These are phyloP conservation scores for Ceriops decandra DNA, from an alignment of 345 rosid genomes.

Conservation along the genomic window DNA sequence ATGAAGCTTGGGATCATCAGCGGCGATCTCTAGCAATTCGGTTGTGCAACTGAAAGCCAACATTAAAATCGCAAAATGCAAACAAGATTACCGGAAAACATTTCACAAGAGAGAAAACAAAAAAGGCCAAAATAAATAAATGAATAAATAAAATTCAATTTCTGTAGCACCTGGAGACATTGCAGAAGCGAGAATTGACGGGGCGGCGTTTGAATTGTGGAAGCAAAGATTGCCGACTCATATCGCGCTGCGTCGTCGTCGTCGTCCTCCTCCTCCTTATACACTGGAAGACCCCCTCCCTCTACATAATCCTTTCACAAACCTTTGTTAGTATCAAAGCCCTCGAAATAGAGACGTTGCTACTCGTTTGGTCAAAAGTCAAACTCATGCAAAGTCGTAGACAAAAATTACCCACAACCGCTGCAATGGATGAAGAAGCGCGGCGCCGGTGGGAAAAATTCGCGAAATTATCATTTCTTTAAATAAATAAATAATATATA, in stretches of 20 bases:
- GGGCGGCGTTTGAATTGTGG: constrained; percentile 23
- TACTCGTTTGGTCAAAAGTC: no score
- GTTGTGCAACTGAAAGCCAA: constrained; percentile 45
- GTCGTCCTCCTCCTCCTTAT: no score
- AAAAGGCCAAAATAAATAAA: neutral
- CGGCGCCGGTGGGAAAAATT: no score
- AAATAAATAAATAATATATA: no score
- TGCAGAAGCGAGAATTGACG: constrained; percentile 50
- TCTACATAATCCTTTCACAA: no score
- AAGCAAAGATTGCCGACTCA: constrained; percentile 38
- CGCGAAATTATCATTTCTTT: no score
- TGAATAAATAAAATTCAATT: neutral
- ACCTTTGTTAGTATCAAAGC: no score
- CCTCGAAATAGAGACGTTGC: no score
- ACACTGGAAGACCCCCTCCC: no score
- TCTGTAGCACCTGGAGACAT: constrained; percentile 52
- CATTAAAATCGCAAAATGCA: neutral
- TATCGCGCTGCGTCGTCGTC: constrained; percentile 2
- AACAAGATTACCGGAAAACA: neutral
- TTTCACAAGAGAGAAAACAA: neutral
- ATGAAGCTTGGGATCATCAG: constrained; percentile 56
- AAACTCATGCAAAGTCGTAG: no score
- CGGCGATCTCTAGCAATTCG: constrained; percentile 61
- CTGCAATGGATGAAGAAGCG: no score
- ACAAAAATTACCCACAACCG: no score